A percentile compares a stretch with the other conserved stretches of the same genome.
These are phyloP conservation scores for Aspergillaceae sp. DNA, from an alignment of 2,329 filamentous ascomycete species.

Conservation along the genomic window DNA sequence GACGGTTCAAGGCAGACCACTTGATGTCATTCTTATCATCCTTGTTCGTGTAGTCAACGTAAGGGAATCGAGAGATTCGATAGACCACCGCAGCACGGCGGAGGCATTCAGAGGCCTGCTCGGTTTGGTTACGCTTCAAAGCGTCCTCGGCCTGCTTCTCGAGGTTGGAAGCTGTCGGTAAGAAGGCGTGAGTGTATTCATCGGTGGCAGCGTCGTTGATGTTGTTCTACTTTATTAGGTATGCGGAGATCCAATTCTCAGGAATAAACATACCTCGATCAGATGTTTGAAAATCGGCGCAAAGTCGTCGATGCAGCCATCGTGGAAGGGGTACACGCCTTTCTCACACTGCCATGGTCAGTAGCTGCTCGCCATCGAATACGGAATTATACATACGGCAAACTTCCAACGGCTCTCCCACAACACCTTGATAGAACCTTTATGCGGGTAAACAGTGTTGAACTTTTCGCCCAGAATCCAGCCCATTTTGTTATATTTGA, in stretches of 20 bases:
- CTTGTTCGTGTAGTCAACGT: slow-evolving; percentile 23
- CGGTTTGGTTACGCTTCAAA: slow-evolving; percentile 40
- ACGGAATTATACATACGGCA: slow-evolving; percentile 40
- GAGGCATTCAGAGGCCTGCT: slow-evolving; percentile 54
- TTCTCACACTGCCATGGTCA: slow-evolving; percentile 41
- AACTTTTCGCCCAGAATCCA: slow-evolving; percentile 41
- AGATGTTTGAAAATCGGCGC: slow-evolving; percentile 58
- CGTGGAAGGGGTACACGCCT: slow-evolving; percentile 66
- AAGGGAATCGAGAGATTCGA: slow-evolving; percentile 63
- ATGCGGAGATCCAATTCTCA: neutral
- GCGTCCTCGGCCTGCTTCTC: slow-evolving; percentile 45
- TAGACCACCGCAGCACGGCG: slow-evolving; percentile 65
- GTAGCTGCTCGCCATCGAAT: neutral
- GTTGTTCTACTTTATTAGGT: slow-evolving; percentile 33
- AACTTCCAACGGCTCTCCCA: slow-evolving; percentile 73
- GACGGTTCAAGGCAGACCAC: slow-evolving; percentile 54
- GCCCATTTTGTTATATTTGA: neutral
- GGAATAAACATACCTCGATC: slow-evolving; percentile 38
- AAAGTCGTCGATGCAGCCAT: slow-evolving; percentile 60
- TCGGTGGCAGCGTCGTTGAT: slow-evolving; percentile 59
- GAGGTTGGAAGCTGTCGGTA: slow-evolving; percentile 53
- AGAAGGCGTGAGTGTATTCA: slow-evolving; percentile 55
- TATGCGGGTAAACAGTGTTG: slow-evolving; percentile 45
- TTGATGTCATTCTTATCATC: slow-evolving; percentile 36
- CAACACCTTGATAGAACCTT: slow-evolving; percentile 51